A percentile compares a stretch with the other conserved stretches of the same genome.
These are phyloP conservation scores for Pseudogymnoascus sp. DNA, from an alignment of 2,329 filamentous ascomycete genomes.

Conservation along the genomic window DNA sequence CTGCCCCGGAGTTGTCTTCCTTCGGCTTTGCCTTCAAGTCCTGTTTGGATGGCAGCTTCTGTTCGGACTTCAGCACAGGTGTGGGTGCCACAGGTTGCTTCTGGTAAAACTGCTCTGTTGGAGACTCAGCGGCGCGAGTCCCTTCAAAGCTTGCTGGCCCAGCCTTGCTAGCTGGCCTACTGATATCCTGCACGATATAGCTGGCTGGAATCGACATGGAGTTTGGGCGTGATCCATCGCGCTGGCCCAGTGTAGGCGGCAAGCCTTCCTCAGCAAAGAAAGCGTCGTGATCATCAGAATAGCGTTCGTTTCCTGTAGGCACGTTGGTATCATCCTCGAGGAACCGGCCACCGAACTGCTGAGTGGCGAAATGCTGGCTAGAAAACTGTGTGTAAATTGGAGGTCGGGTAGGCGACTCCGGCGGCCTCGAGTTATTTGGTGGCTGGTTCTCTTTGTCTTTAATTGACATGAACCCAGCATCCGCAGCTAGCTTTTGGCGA, in stretches of 20 bases:
- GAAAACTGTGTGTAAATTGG: slow-evolving; percentile 79
- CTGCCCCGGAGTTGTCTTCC: neutral
- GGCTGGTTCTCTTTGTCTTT: slow-evolving; percentile 80
- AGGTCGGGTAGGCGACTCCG: slow-evolving; percentile 36
- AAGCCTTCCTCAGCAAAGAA: slow-evolving; percentile 12
- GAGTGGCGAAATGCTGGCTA: slow-evolving; percentile 31
- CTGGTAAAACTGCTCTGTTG: slow-evolving; percentile 1
- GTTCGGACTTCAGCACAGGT: neutral
- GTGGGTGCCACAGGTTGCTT: neutral
- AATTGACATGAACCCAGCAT: slow-evolving; percentile 43
- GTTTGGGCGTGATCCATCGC: slow-evolving; percentile 24
- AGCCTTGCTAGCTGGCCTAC: slow-evolving; percentile 20
- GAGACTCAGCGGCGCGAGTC: neutral
- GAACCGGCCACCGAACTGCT: slow-evolving; percentile 34
- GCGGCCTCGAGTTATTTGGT: slow-evolving; percentile 45
- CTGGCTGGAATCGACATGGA: slow-evolving; percentile 29
- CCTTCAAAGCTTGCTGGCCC: neutral
- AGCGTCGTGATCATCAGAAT: slow-evolving; percentile 21
- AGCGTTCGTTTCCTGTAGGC: slow-evolving; percentile 28
- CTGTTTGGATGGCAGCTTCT: neutral
- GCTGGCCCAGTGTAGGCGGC: slow-evolving; percentile 23
- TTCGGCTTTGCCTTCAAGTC: neutral
- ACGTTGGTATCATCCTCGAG: slow-evolving; percentile 30
- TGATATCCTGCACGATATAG: slow-evolving; percentile 30
- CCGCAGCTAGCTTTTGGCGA: slow-evolving; percentile 45